Conservation (phyloP, 176 grass and related monocot genomes). For the Triticum timopheevii region DNA sequence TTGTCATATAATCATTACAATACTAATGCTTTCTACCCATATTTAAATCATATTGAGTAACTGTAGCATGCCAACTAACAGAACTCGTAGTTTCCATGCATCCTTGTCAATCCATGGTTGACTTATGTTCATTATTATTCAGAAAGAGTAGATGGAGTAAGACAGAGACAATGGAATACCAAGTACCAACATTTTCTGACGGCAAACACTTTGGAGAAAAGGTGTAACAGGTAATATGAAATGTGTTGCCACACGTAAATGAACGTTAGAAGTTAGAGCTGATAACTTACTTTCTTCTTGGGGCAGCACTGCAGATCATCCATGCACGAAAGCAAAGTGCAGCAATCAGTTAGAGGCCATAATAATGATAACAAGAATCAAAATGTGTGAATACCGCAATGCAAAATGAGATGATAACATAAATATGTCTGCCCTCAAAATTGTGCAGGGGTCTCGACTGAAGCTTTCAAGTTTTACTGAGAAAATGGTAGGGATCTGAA, state of each 20-base stretch:
- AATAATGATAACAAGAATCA: slow-evolving; percentile 18
- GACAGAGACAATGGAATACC: not conserved
- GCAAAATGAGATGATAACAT: slow-evolving; percentile 25
- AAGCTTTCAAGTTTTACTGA: slow-evolving; percentile 10
- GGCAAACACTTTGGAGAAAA: not conserved
- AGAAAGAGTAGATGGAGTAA: not conserved
- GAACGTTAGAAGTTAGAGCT: slow-evolving; percentile 13
- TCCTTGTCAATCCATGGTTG: not conserved
- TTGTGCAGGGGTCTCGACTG: not conserved
- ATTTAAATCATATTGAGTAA: not conserved
- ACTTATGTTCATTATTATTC: not conserved
- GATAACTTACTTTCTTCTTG: slow-evolving; percentile 95
- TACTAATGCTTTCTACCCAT: not conserved
- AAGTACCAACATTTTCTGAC: not conserved
- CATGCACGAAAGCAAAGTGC: slow-evolving; percentile 37
- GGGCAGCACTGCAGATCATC: slow-evolving; percentile 69
- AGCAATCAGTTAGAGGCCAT: slow-evolving; percentile 39
- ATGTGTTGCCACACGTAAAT: not conserved
- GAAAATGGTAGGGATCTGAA: not conserved
- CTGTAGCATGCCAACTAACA: not conserved
- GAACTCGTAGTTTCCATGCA: not conserved
- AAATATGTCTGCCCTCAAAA: not conserved
- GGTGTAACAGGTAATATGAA: not conserved
- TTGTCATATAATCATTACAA: not conserved
- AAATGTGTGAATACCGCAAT: not conserved